Conservation (phyloP, 2,329 filamentous ascomycete species). For the Xylaria sp. region DNA sequence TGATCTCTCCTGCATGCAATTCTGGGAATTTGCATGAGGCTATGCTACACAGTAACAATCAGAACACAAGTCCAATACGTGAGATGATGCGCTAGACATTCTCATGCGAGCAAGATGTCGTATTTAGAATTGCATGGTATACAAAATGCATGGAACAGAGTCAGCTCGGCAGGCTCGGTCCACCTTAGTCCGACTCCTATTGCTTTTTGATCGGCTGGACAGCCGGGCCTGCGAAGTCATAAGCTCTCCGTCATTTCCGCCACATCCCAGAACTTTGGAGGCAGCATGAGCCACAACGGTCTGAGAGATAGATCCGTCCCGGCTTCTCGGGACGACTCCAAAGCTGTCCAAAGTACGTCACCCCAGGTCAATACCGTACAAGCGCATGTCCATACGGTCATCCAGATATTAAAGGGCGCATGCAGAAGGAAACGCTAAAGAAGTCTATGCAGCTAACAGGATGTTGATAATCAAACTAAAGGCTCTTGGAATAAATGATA, state of each 20-base stretch:
- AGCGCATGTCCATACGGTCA: too few relatives aligned
- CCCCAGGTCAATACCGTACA: neutral
- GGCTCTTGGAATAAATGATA: neutral
- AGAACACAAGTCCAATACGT: too few relatives aligned
- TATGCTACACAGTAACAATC: too few relatives aligned
- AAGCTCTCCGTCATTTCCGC: neutral
- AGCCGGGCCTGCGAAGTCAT: neutral
- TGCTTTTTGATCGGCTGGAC: neutral
- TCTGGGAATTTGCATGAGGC: neutral
- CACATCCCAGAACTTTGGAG: neutral
- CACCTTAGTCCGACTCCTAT: neutral
- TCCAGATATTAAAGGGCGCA: too few relatives aligned
- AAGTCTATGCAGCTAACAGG: neutral
- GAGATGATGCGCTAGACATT: neutral
- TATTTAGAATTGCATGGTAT: neutral
- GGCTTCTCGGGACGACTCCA: neutral
- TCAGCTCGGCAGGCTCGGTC: neutral
- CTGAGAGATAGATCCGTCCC: neutral
- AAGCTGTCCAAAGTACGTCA: neutral
- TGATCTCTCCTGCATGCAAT: neutral
- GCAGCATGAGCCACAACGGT: neutral
- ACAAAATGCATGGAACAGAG: neutral
- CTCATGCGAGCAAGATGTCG: neutral
- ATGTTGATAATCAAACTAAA: neutral
- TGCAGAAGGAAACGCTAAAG: too few relatives aligned